Evolutionary conservation across 1,284 basidiomycete species (phyloP).

Genomic region (Malassezia japonica): DNA sequence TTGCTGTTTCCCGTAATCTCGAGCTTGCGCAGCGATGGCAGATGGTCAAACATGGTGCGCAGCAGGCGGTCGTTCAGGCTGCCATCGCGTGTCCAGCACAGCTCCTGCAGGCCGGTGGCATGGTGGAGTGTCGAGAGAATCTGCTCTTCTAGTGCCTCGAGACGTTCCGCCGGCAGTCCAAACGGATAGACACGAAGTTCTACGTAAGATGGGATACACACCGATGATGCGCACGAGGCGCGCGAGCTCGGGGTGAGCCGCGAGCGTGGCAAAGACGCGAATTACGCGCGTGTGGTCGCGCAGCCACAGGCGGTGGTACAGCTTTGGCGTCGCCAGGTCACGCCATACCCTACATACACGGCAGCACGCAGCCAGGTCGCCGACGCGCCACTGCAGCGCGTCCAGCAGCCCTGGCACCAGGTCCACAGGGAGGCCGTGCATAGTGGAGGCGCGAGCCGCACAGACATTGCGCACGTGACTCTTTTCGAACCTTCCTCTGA

Average conservation of each 20-base stretch:
- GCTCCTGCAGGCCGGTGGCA: constrained; percentile 23
- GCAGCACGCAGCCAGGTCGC: constrained; percentile 31
- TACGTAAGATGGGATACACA: neutral
- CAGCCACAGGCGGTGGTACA: constrained; percentile 42
- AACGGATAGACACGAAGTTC: constrained; percentile 42
- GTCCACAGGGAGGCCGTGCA: constrained; percentile 27
- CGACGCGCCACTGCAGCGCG: constrained; percentile 24
- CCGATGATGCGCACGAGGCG: constrained; percentile 27
- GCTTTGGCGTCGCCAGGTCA: constrained; percentile 22
- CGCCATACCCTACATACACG: constrained; percentile 23
- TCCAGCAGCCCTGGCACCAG: constrained; percentile 27
- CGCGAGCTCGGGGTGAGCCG: constrained; percentile 20
- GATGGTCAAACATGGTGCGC: constrained; percentile 17
- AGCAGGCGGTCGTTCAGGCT: constrained; percentile 36
- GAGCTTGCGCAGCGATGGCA: constrained; percentile 20
- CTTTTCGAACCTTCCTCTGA: neutral
- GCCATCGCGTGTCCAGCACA: constrained; percentile 43
- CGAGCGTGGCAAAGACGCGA: constrained; percentile 31
- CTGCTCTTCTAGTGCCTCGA: constrained; percentile 34
- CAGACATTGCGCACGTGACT: constrained; percentile 18
- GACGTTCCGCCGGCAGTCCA: constrained; percentile 31
- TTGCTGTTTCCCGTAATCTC: constrained; percentile 36
- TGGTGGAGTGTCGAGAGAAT: constrained; percentile 23
- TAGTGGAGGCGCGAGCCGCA: too few relatives aligned
- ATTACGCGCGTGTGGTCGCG: constrained; percentile 34